Evolutionary conservation across 2,329 filamentous ascomycete genomes (phyloP).

Genomic region (Xylariaceae sp.): DNA sequence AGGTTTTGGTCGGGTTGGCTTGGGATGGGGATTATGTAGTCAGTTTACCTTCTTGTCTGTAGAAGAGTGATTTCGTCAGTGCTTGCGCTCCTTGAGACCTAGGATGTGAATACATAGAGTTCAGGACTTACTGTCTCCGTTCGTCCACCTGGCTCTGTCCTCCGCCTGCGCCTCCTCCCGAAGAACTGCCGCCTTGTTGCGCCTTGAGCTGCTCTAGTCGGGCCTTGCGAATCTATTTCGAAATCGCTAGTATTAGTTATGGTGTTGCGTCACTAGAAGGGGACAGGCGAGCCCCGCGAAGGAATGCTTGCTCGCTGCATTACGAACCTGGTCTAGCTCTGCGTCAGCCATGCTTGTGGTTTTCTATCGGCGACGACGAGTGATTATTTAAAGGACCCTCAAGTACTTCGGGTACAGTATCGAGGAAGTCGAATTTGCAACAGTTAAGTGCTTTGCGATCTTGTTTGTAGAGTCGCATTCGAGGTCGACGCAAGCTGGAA

Average conservation of each 20-base stretch:
- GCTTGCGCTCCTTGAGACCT: slow-evolving; percentile 8
- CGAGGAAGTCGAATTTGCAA: neutral
- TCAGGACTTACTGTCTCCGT: slow-evolving; percentile 54
- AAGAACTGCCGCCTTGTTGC: slow-evolving; percentile 51
- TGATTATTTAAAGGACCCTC: neutral
- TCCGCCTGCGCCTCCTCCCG: slow-evolving; percentile 40
- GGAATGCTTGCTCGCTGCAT: too few relatives aligned
- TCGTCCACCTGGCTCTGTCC: slow-evolving; percentile 54
- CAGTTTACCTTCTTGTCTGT: slow-evolving; percentile 38
- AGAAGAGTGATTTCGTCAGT: neutral
- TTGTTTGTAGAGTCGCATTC: too few relatives aligned
- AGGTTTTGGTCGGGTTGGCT: neutral
- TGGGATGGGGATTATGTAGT: neutral
- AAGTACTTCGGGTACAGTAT: neutral
- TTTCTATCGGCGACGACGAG: neutral
- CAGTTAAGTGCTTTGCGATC: neutral
- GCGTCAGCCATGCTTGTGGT: slow-evolving; percentile 35
- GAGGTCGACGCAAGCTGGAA: slow-evolving; percentile 5
- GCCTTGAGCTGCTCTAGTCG: slow-evolving; percentile 91
- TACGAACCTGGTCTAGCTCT: slow-evolving; percentile 35
- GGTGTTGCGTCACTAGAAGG: too few relatives aligned
- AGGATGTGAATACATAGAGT: neutral
- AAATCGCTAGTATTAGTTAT: too few relatives aligned
- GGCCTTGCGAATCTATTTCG: slow-evolving; percentile 82
- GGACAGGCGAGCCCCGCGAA: too few relatives aligned